Evolutionary conservation across 1,139 yeast genomes (phyloP), one percentile per base, ranked within the genome.

Genomic region (Ogataea hybrid): DNA sequence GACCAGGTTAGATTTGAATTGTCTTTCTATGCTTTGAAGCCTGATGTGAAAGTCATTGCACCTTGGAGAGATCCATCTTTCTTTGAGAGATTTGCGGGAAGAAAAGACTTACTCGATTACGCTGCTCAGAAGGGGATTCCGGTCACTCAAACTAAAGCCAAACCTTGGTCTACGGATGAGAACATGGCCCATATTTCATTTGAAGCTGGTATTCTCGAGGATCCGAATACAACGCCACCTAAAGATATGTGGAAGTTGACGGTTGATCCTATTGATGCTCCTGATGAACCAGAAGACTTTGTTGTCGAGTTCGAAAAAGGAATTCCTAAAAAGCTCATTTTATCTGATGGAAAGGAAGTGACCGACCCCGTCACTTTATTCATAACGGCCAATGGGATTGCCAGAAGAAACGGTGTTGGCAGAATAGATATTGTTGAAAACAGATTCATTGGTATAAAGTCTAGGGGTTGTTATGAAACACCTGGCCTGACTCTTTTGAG

Each of bases 221-320:
- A 92, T 71, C 98, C 98, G 62, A 88, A 92, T 68, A 81, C 92
- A 58, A 92, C 98, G 41, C 98, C 98, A 53, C 98, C 98, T 70
- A 90, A 88, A 75, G 98, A 92, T 68, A 92, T 92, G 98, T 92
- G 98, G 98, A 92, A 92, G 73, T 80, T 92, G 66, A 92, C 96
- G 41, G 89, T 86, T 48, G 98, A 90, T 68, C 97, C 98, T 59
- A 67, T 74, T 42, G 96, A 92, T 62, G 97, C 98, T 43, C 98
- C 98, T 60, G 81, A 87, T 49, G 72, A 73, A 42, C 97, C 97
- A 59, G 97, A 92, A 74, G 84, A 83, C 63, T 81, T 92, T 68
- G 71, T 86, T 23, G 81, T 92, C 50, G 82, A 77, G 49, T 92
- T 88, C 64, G 81, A 79, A 59, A 75, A 86, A 71, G 98, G 98